phyloP scores from a whole-genome alignment of 2,329 filamentous ascomycete genomes.

The Aspergillus sergii region DNA sequence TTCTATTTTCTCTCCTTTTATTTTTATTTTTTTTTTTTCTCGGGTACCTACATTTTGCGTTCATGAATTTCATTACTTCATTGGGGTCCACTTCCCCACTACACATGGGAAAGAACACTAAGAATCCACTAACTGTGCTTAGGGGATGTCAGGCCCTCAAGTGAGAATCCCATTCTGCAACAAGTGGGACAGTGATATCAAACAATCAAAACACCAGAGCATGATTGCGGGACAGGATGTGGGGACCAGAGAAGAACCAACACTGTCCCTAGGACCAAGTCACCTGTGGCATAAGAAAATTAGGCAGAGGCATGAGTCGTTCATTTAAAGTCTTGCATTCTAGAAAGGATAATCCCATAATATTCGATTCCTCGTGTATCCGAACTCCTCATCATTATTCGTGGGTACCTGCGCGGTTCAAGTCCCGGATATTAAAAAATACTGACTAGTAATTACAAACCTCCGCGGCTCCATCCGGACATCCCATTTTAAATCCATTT shows the following conservation, averaged over 20 bases:
- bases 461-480: neutral
- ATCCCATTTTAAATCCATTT: neutral
- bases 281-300: neutral
- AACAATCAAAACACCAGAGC: neutral
- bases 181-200: constrained; percentile 2
- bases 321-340: too few species aligned
- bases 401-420: neutral
- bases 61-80: neutral
- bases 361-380: too few species aligned
- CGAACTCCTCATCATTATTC: neutral
- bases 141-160: neutral
- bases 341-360: too few species aligned
- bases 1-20: neutral
- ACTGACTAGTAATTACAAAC: neutral
- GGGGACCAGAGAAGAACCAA: neutral
- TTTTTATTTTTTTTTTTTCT: neutral
- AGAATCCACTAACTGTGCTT: neutral
- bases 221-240: neutral
- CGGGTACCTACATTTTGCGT: neutral
- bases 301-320: neutral
- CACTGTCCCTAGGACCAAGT: neutral
- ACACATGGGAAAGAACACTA: neutral
- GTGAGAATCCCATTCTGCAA: neutral
- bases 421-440: neutral
- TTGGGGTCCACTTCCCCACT: neutral